phyloP scores from a whole-genome alignment of 2,329 filamentous ascomycete genomes.

The Penicillium glabrum region DNA sequence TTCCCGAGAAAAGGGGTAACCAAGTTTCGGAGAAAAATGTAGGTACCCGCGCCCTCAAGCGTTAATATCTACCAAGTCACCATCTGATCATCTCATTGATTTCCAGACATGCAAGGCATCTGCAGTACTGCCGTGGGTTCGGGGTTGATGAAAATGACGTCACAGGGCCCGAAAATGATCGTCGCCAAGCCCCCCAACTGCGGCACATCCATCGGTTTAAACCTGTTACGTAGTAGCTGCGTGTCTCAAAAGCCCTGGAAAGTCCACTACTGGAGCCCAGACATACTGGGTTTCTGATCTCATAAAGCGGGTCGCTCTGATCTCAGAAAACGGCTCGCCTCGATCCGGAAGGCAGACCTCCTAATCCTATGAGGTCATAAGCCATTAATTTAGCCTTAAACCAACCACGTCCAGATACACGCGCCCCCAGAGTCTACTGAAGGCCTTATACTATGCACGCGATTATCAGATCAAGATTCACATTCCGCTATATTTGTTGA shows the following conservation, averaged over 20 bases:
- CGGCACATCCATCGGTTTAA: background rate
- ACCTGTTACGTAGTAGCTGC: too few relatives aligned
- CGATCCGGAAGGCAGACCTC: too few relatives aligned
- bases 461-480: background rate
- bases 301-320: background rate
- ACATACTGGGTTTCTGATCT: background rate
- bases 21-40: too few relatives aligned
- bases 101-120: too few relatives aligned
- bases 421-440: background rate
- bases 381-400: background rate
- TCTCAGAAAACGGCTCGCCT: background rate
- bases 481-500: background rate
- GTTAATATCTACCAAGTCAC: too few relatives aligned
- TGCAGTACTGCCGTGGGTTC: too few relatives aligned
- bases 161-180: background rate
- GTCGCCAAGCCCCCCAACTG: background rate
- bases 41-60: too few relatives aligned
- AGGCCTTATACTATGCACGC: background rate
- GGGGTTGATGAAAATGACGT: background rate
- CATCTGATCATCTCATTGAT: too few relatives aligned
- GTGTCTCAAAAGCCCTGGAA: too few relatives aligned
- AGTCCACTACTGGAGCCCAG: too few relatives aligned
- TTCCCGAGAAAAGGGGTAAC: too few relatives aligned
- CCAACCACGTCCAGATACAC: background rate
- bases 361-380: background rate